These are phyloP conservation scores for Astrothelium subdiscretum DNA, from an alignment of 495 filamentous ascomycete species.

Conservation along the genomic window DNA sequence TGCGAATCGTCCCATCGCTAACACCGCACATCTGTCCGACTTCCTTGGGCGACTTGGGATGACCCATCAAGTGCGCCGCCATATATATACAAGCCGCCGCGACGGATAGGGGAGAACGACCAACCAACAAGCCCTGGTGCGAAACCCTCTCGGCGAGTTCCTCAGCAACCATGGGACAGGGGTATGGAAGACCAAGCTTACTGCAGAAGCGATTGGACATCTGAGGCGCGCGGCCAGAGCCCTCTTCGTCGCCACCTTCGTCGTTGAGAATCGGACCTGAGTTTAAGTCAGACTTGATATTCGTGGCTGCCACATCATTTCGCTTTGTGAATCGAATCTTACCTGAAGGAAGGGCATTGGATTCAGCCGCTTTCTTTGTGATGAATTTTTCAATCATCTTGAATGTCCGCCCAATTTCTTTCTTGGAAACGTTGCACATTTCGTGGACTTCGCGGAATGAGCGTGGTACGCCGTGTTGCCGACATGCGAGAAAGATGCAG, in stretches of 20 bases:
- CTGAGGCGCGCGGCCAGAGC: conserved; percentile 30
- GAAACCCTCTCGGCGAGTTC: conserved; percentile 63
- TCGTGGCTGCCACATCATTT: neutral
- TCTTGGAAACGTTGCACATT: conserved; percentile 87
- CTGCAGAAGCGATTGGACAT: conserved; percentile 83
- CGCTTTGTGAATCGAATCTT: neutral
- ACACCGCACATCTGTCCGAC: conserved; percentile 73
- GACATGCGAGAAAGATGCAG: conserved; percentile 94
- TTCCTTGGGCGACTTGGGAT: conserved; percentile 68
- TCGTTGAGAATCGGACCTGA: neutral
- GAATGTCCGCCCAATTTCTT: conserved; percentile 94
- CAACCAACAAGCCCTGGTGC: conserved; percentile 65
- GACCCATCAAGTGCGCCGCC: conserved; percentile 70
- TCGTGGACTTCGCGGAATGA: conserved; percentile 89
- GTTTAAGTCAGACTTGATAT: neutral
- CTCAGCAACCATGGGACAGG: conserved; percentile 59
- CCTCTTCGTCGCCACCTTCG: neutral
- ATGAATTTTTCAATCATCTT: conserved; percentile 86
- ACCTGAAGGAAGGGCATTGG: conserved; percentile 31
- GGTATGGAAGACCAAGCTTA: conserved; percentile 56
- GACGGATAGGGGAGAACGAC: conserved; percentile 86
- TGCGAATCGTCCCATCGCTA: conserved; percentile 90
- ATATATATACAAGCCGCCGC: conserved; percentile 96
- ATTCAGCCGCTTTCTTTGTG: conserved; percentile 35
- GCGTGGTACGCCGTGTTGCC: conserved; percentile 71